Base-by-base conservation (phyloP, 2,329 filamentous ascomycete species). In the Sordariomycetes sp. region DNA sequence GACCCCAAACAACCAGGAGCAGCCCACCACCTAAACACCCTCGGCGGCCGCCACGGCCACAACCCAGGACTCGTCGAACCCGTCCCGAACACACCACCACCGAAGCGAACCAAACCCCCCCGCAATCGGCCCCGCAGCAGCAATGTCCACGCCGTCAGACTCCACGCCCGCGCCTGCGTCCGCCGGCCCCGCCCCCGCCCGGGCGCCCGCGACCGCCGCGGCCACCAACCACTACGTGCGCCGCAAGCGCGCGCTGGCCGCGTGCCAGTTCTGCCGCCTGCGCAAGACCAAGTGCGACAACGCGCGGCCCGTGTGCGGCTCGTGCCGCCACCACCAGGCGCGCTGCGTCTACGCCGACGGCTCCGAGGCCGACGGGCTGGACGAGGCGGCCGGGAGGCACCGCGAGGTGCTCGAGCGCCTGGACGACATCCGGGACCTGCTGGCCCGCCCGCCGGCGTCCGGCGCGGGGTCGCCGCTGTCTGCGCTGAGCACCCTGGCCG, bases 361-460 rank as follows among this genome's bases (percentile, higher is more conserved):
- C 43, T 57, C 55, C 4, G 55, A 57, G 25, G 55, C 10, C 11
- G 55, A 51, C 32, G 55, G 55, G 43, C 24, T 57, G 22, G 55
- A 57, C 32, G 55, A 57, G 55, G 55, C 55, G 16, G 55, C 55
- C 24, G 34, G 8, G 25, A 57, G 55, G 43, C 55, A 57, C 48
- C 40, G 55, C 20, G 55, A 57, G 48, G 55, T 57, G 40, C 55
- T 57, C 20, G 55, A 57, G 43, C 43, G 48, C 25, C 20, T 57
- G 43, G 55, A 57, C 51, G 55, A 57, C 25, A 50, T 57, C 25
- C 55, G 55, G 48, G 51, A 50, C 25, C 43, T 57, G 22, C 43
- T 57, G 25, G 43, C 28, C 32, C 40, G 6, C 48, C n/a, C 37
- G 37, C n/a, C 55, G 22, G 43, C 24, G n/a, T 57, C 55, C 25